Evolutionary conservation across 2,329 filamentous ascomycete genomes (phyloP), one percentile per base, ranked within the genome.

Genomic region (Aspergillus tubingensis): DNA sequence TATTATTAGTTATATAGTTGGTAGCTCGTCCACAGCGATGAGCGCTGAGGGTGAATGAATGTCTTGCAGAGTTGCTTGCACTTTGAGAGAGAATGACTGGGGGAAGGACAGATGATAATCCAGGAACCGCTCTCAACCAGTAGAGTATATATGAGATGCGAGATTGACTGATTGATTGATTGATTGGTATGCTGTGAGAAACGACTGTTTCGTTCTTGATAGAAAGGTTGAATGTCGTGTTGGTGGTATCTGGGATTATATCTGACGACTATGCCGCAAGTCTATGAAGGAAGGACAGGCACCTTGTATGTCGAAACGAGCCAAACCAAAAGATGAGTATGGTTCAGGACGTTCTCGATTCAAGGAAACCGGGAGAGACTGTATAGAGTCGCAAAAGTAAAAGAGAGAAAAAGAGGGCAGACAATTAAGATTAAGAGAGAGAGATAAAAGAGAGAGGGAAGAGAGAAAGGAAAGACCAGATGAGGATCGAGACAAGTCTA

Each of bases 241-340:
- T 57, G 49, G 32, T 47, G 25, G 38, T 52, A 48, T 49, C 57
- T 48, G 58, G 38, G 48, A 61, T 63, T 68, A 71, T 70, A 65
- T 67, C 62, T 75, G 69, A 72, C 51, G 59, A 43, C 43, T 55
- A 54, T 57, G 54, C 61, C 56, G 59, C 59, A 59, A 49, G 59
- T 62, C 59, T 64, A 53, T 59, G 62, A 67, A 69, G 64, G 73
- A 76, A 75, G 67, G 74, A 74, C 70, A 75, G 72, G 74, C 70
- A 66, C 68, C 70, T 68, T 55, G 65, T 57, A 41, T 52, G 62
- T 64, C 60, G 68, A 68, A 53, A 59, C 66, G 59, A 67, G 61
- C 66, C 63, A 63, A 67, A 64, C 62, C 58, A 64, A 53, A 58
- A 57, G 32, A 59, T 49, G 38, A 54, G 53, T 30, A 36, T 48